A percentile compares a stretch with the other conserved stretches of the same genome.
Evolutionary conservation across 1,139 yeast species (phyloP).

Genomic region (Nakaseomyces kungkrabaensis): DNA sequence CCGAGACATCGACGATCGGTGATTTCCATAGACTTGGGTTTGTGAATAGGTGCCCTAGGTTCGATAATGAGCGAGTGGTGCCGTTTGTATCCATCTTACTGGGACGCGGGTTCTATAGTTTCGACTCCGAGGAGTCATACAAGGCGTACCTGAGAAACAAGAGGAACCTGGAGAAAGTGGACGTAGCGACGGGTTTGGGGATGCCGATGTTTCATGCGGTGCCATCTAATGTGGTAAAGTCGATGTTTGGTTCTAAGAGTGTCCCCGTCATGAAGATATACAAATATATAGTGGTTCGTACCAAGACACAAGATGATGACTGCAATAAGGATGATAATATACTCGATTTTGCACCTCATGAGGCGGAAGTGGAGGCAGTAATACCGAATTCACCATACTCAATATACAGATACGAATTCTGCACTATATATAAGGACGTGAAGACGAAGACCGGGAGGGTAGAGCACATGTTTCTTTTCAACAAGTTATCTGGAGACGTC

Average conservation of each 20-base stretch:
- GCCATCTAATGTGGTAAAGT: constrained; percentile 22
- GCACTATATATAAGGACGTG: constrained; percentile 15
- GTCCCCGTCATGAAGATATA: constrained; percentile 26
- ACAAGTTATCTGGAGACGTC: constrained; percentile 7
- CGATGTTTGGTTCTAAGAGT: constrained; percentile 22
- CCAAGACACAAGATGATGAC: constrained; percentile 6
- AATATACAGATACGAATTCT: constrained; percentile 18
- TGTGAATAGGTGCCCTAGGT: constrained; percentile 24
- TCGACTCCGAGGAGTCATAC: constrained; percentile 28
- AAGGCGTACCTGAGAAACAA: constrained; percentile 21
- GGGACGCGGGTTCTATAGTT: constrained; percentile 26
- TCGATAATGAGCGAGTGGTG: constrained; percentile 19
- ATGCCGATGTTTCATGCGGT: constrained; percentile 30
- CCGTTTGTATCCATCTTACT: constrained; percentile 27
- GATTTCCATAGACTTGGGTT: constrained; percentile 21
- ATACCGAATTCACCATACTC: constrained; percentile 5
- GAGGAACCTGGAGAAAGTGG: constrained; percentile 19
- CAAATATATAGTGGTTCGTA: constrained; percentile 19
- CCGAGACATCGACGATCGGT: constrained; percentile 22
- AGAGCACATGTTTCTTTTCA: constrained; percentile 19
- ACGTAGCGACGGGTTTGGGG: constrained; percentile 21
- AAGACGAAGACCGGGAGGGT: constrained; percentile 12
- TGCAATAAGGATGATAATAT: background rate
- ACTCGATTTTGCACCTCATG: constrained; percentile 5
- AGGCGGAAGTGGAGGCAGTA: constrained; percentile 11